Conservation (phyloP, 352 stramenopile genomes). For the Phytopythium delawarense region DNA sequence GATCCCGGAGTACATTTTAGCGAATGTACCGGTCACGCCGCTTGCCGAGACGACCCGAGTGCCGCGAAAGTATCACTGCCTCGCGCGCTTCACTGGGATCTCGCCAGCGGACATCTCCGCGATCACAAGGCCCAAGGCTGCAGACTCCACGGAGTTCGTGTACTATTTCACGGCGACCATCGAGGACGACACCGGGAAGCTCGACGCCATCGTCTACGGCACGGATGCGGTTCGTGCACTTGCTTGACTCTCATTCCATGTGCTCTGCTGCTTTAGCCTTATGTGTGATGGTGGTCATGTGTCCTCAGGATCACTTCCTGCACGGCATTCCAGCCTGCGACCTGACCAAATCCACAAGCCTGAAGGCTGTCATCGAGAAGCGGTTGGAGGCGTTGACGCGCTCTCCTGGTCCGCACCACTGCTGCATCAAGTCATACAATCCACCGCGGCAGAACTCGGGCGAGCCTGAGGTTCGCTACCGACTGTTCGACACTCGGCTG, state of each 20-base stretch:
- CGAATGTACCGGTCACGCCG: constrained; percentile 40
- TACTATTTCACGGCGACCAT: constrained; percentile 71
- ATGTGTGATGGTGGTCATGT: neutral
- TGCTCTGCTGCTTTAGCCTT: neutral
- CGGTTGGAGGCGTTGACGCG: constrained; percentile 32
- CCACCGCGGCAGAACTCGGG: constrained; percentile 13
- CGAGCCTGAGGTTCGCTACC: constrained; percentile 41
- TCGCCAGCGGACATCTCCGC: constrained; percentile 49
- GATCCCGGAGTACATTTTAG: constrained; percentile 41
- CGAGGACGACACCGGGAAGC: constrained; percentile 35
- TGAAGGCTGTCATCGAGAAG: constrained; percentile 46
- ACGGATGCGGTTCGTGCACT: constrained; percentile 53
- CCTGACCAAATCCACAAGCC: constrained; percentile 45
- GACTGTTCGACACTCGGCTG: constrained; percentile 65
- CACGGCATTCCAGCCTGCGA: constrained; percentile 68
- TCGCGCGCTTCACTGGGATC: constrained; percentile 32
- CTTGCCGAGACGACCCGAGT: constrained; percentile 26
- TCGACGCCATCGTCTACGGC: constrained; percentile 69
- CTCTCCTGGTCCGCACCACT: constrained; percentile 28
- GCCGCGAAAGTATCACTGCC: constrained; percentile 66
- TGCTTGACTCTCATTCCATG: neutral
- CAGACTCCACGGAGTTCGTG: constrained; percentile 24
- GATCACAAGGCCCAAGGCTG: constrained; percentile 40
- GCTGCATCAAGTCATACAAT: constrained; percentile 70
- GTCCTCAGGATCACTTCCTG: constrained; percentile 55